Evolutionary conservation across 495 filamentous ascomycete genomes (phyloP).

Genomic region (Aspergillus nanangensis): DNA sequence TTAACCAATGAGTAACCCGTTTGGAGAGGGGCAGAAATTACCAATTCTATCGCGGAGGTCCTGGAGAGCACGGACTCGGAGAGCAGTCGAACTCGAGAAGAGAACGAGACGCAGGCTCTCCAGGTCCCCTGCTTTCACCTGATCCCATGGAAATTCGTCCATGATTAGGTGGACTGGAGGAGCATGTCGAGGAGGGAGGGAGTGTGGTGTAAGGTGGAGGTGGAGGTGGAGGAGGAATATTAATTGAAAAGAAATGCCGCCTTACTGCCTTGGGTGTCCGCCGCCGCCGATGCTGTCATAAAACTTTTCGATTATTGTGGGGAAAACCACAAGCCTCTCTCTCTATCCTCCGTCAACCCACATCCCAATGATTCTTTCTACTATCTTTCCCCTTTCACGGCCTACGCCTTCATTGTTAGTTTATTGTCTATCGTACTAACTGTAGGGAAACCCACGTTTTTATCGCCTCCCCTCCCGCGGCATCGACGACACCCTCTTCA

Average conservation of each 20-base stretch:
- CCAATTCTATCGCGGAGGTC: conserved; percentile 45
- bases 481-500: no score
- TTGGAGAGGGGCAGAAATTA: conserved; percentile 14
- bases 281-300: conserved; percentile 39
- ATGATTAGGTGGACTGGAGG: conserved; percentile 31
- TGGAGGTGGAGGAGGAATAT: conserved; percentile 11
- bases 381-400: no score
- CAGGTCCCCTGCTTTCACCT: conserved; percentile 44
- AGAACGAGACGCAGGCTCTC: conserved; percentile 40
- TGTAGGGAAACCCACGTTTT: background rate
- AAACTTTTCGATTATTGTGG: conserved; percentile 34
- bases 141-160: conserved; percentile 47
- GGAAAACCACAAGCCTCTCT: conserved; percentile 6
- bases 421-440: background rate
- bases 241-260: conserved; percentile 13
- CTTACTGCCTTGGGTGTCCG: conserved; percentile 13
- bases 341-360: background rate
- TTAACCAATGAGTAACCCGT: background rate
- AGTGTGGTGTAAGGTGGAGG: conserved; percentile 8
- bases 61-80: conserved; percentile 43
- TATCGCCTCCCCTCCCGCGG: background rate
- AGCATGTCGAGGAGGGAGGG: conserved; percentile 21
- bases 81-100: conserved; percentile 45
- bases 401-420: no score
- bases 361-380: background rate